Conservation (phyloP, 257 asterid genomes). For the Thymus mandschuricus region DNA sequence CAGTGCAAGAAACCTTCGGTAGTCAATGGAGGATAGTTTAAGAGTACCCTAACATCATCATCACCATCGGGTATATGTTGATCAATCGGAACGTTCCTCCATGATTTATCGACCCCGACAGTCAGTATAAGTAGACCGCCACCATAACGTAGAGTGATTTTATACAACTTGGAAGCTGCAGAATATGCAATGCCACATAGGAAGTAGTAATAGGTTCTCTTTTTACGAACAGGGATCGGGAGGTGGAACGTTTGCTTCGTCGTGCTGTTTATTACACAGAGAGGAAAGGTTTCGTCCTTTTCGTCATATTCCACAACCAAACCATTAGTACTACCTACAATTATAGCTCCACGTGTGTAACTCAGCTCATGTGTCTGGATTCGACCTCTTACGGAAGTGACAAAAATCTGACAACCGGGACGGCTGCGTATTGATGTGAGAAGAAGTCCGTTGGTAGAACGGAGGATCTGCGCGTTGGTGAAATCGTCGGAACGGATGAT, state of each 20-base stretch:
- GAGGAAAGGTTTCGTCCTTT: too few species aligned
- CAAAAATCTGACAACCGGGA: not conserved
- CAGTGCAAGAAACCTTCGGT: not conserved
- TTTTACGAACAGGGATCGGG: too few species aligned
- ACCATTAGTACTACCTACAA: not conserved
- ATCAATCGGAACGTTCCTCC: not conserved
- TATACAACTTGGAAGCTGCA: not conserved
- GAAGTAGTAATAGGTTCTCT: too few species aligned
- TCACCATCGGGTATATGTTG: too few species aligned
- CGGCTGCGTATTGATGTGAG: not conserved
- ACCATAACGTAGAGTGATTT: not conserved
- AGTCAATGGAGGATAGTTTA: not conserved
- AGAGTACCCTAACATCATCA: too few species aligned
- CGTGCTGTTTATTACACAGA: too few species aligned
- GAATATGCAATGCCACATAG: not conserved
- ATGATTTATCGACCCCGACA: not conserved
- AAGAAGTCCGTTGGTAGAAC: not conserved
- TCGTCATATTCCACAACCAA: not conserved
- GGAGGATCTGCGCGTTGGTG: not conserved
- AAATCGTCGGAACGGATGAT: not conserved
- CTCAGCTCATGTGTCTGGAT: not conserved
- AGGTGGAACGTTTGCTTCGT: too few species aligned
- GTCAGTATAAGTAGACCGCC: not conserved
- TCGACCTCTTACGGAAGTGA: not conserved
- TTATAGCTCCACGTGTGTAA: not conserved